Evolutionary conservation across 2,329 filamentous ascomycete genomes (phyloP).

Genomic region (Botrytis deweyae): DNA sequence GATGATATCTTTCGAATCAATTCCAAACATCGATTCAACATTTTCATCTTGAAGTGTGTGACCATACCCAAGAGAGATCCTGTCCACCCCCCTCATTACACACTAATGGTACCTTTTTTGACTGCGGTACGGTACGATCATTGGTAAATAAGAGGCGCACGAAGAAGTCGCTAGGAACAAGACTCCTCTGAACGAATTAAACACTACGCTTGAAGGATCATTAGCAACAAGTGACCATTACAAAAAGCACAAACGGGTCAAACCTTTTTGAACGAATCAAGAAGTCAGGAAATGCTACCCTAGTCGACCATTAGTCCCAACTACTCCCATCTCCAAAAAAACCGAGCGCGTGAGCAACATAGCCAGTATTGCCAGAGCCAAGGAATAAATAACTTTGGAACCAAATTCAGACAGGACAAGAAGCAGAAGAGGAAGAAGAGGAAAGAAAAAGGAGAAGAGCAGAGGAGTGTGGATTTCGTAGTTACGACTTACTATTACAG

Average conservation of each 20-base stretch:
- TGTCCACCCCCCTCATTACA: background rate
- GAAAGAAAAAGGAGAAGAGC: background rate
- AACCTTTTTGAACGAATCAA: background rate
- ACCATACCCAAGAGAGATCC: background rate
- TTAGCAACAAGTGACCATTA: conserved; percentile 2
- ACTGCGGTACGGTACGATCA: background rate
- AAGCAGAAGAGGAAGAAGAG: background rate
- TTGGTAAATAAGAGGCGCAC: background rate
- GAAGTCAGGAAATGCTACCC: background rate
- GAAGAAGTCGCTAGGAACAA: background rate
- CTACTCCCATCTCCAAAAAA: background rate
- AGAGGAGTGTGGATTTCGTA: background rate
- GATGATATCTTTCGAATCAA: background rate
- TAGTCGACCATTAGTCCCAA: conserved; percentile 2
- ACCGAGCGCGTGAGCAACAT: conserved; percentile 6
- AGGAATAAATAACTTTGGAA: background rate
- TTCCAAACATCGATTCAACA: background rate
- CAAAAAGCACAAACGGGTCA: conserved; percentile 2
- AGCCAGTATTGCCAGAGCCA: background rate
- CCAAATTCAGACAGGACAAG: background rate
- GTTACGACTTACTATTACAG: background rate
- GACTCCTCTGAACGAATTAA: background rate
- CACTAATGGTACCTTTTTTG: background rate
- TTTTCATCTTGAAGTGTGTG: background rate
- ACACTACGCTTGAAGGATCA: conserved; percentile 13